phyloP scores from a whole-genome alignment of 1,284 basidiomycete species.

The Puccinia horiana region DNA sequence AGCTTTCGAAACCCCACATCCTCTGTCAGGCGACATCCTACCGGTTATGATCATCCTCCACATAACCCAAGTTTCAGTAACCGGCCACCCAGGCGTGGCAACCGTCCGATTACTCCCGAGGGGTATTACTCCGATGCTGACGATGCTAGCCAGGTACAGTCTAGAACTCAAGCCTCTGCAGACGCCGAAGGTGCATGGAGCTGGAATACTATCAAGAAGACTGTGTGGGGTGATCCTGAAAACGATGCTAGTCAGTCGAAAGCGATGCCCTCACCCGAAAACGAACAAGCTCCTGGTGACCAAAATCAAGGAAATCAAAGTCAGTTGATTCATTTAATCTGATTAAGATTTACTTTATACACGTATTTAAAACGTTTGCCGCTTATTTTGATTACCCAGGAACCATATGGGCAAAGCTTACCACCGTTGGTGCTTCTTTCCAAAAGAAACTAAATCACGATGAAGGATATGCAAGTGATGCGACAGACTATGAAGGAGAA shows the following conservation, averaged over 20 bases:
- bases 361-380: no score
- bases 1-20: not conserved
- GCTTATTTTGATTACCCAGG: constrained; percentile 25
- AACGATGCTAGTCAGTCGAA: constrained; percentile 8
- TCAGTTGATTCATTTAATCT: constrained; percentile 5
- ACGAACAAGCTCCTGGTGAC: constrained; percentile 13
- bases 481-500: constrained; percentile 47
- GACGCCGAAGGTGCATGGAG: constrained; percentile 35
- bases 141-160: not conserved
- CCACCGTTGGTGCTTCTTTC: constrained; percentile 23
- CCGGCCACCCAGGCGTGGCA: constrained; percentile 1
- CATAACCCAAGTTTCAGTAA: not conserved
- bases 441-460: constrained; percentile 43
- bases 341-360: no score
- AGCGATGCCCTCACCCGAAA: not conserved
- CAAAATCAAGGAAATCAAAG: constrained; percentile 11
- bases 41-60: not conserved
- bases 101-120: constrained; percentile 8
- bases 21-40: constrained; percentile 2
- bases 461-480: constrained; percentile 49
- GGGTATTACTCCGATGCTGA: not conserved
- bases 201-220: constrained; percentile 44
- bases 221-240: constrained; percentile 40
- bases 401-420: constrained; percentile 42
- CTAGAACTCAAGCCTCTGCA: not conserved